phyloP scores from a whole-genome alignment of 192 early-diverging fungal genomes.

The Endogone sp. region DNA sequence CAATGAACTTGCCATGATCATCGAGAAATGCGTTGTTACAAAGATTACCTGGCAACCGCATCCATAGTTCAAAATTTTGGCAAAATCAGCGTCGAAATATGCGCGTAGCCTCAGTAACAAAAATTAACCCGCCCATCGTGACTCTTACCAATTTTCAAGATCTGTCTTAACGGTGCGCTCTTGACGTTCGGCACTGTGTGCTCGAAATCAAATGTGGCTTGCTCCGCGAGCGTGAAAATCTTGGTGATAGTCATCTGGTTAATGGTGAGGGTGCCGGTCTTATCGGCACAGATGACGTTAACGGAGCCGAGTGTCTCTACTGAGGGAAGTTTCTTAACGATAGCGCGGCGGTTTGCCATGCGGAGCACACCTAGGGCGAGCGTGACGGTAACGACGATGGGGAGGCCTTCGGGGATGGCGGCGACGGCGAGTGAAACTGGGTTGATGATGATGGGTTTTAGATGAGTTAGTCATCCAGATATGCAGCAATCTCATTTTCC shows the following conservation, averaged over 20 bases:
- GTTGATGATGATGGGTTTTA: too few relatives aligned
- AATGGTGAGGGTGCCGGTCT: slow-evolving; percentile 94
- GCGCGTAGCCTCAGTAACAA: slow-evolving; percentile 5
- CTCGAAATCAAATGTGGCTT: slow-evolving; percentile 46
- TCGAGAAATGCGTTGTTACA: slow-evolving; percentile 88
- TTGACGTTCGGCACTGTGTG: slow-evolving; percentile 28
- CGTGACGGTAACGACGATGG: slow-evolving; percentile 96
- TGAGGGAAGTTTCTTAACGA: slow-evolving; percentile 92
- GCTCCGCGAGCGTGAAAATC: slow-evolving; percentile 61
- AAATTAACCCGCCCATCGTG: too few relatives aligned
- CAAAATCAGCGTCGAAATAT: slow-evolving; percentile 3
- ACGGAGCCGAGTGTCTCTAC: slow-evolving; percentile 95
- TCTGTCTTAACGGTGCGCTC: slow-evolving; percentile 35
- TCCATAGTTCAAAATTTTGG: background rate
- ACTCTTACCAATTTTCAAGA: slow-evolving; percentile 49
- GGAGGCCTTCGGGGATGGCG: slow-evolving; percentile 97
- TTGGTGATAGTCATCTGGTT: slow-evolving; percentile 94
- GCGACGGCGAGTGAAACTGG: slow-evolving; percentile 89
- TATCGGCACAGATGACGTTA: slow-evolving; percentile 94
- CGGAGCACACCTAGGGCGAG: slow-evolving; percentile 88
- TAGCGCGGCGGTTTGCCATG: slow-evolving; percentile 89
- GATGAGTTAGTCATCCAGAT: background rate
- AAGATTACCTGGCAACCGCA: slow-evolving; percentile 56
- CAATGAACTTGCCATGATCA: slow-evolving; percentile 71
- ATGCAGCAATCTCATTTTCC: background rate